Evolutionary conservation across 1,139 yeast species (phyloP).

Genomic region (Blastobotrys malaysiensis): DNA sequence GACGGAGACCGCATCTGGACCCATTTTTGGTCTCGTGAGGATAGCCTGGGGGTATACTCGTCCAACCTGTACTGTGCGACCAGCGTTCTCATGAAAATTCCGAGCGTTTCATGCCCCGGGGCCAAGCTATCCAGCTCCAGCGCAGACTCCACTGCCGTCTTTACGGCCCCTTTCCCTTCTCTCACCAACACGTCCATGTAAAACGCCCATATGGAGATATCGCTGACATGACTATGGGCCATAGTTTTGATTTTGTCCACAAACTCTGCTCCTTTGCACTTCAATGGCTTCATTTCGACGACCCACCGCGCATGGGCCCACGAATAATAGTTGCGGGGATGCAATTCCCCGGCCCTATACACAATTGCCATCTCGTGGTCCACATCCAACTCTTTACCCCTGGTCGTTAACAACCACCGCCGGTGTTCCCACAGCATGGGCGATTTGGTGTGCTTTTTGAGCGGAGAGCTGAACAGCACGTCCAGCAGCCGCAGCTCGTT

Average conservation of each 20-base stretch:
- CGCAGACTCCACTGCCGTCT: background rate
- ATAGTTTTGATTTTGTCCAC: slow-evolving; percentile 32
- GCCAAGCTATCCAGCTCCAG: background rate
- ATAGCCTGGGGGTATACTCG: background rate
- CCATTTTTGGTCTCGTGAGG: background rate
- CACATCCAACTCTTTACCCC: background rate
- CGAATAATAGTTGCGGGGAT: slow-evolving; percentile 44
- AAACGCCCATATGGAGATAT: slow-evolving; percentile 45
- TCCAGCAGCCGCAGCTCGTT: slow-evolving; percentile 29
- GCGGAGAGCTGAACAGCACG: slow-evolving; percentile 31
- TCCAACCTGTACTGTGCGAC: background rate
- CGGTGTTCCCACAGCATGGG: slow-evolving; percentile 39
- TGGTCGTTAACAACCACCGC: slow-evolving; percentile 23
- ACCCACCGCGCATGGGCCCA: slow-evolving; percentile 39
- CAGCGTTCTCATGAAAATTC: background rate
- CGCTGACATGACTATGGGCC: slow-evolving; percentile 31
- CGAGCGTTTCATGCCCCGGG: background rate
- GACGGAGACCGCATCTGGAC: background rate
- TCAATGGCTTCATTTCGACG: slow-evolving; percentile 14
- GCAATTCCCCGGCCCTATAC: slow-evolving; percentile 34
- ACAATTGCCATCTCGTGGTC: slow-evolving; percentile 28
- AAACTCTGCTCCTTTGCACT: background rate
- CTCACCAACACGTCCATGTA: slow-evolving; percentile 1
- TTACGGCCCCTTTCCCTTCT: background rate
- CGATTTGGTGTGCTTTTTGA: slow-evolving; percentile 35